These are phyloP conservation scores for Pseudopithomyces maydicus DNA, from an alignment of 2,329 filamentous ascomycete genomes.

Conservation along the genomic window DNA sequence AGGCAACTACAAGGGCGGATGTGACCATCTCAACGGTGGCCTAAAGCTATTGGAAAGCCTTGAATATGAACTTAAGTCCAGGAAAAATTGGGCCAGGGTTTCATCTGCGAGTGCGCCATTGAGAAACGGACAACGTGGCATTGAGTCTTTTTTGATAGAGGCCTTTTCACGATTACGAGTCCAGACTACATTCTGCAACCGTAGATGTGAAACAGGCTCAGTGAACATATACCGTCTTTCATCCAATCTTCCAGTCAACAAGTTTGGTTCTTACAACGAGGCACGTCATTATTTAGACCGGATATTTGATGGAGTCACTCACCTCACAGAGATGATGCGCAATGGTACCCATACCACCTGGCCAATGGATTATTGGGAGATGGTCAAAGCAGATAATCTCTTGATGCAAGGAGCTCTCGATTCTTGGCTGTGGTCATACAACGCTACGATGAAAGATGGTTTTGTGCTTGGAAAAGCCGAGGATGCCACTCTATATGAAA, in stretches of 20 bases:
- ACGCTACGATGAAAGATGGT: background rate
- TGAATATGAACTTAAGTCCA: background rate
- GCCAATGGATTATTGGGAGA: background rate
- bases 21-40: background rate
- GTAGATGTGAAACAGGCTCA: background rate
- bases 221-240: background rate
- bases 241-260: background rate
- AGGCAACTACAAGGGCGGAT: slow-evolving; percentile 43
- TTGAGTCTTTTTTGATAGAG: background rate
- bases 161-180: background rate
- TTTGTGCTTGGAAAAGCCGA: background rate
- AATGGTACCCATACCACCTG: background rate
- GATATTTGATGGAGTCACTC: background rate
- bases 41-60: background rate
- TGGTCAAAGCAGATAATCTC: background rate
- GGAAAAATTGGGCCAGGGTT: too few relatives aligned
- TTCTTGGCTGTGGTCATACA: slow-evolving; percentile 5
- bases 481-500: background rate
- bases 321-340: background rate
- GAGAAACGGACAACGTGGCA: background rate
- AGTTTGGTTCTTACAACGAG: slow-evolving; percentile 3
- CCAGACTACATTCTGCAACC: background rate
- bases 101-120: background rate
- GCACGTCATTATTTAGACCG: slow-evolving; percentile 7
- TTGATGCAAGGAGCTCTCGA: slow-evolving; percentile 6